Evolutionary conservation across 2,329 filamentous ascomycete species (phyloP).

Genomic region (Clonostachys rhizophaga): DNA sequence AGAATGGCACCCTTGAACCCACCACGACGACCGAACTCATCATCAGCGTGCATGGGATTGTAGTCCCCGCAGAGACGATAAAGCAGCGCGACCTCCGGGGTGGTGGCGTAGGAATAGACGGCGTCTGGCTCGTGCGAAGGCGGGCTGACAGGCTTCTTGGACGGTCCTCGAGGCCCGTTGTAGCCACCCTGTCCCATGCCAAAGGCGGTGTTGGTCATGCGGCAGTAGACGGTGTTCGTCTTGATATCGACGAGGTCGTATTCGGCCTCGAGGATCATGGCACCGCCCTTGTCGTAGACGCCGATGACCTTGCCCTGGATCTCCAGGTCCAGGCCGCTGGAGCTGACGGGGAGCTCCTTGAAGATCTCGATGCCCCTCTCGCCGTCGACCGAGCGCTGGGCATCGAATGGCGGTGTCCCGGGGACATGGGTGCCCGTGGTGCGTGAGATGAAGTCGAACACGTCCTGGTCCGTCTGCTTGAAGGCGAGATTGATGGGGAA

Average conservation of each 20-base stretch:
- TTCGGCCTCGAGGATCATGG: constrained; percentile 35
- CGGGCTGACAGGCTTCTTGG: constrained; percentile 18
- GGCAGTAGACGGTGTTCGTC: constrained; percentile 28
- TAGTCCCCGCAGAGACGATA: constrained; percentile 43
- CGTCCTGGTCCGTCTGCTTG: constrained; percentile 38
- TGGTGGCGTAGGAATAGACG: constrained; percentile 27
- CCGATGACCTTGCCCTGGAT: constrained; percentile 32
- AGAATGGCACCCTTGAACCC: constrained; percentile 40
- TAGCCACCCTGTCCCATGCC: constrained; percentile 40
- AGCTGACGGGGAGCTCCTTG: constrained; percentile 24
- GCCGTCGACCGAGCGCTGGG: constrained; percentile 32
- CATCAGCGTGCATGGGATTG: constrained; percentile 39
- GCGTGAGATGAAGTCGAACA: constrained; percentile 32
- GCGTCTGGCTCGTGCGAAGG: constrained; percentile 29
- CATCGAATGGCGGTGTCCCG: constrained; percentile 31
- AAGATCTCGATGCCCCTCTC: constrained; percentile 32
- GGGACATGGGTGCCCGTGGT: constrained; percentile 25
- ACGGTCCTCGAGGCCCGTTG: constrained; percentile 31
- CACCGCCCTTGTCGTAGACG: constrained; percentile 36
- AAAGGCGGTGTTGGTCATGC: constrained; percentile 31
- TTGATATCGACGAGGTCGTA: constrained; percentile 29
- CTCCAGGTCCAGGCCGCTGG: constrained; percentile 28
- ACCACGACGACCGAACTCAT: constrained; percentile 30
- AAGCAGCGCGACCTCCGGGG: constrained; percentile 28
- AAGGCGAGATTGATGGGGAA: constrained; percentile 38